These are phyloP conservation scores for Paraleonurus japonicus DNA, from an alignment of 257 asterid species.

Conservation along the genomic window DNA sequence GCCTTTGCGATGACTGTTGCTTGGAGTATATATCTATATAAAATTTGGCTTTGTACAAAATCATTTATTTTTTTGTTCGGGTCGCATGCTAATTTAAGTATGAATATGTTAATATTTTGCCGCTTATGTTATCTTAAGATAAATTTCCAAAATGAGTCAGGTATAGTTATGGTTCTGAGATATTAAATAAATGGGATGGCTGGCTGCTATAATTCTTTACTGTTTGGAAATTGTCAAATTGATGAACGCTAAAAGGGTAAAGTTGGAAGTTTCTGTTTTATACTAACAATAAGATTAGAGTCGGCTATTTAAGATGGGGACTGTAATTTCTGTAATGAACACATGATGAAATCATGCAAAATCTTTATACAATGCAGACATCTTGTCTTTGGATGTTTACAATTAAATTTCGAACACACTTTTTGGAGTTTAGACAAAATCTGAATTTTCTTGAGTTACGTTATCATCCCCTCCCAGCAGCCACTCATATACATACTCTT, in stretches of 20 bases:
- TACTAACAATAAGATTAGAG: background rate
- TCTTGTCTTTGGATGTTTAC: background rate
- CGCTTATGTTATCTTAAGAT: background rate
- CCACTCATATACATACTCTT: background rate
- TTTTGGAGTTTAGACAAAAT: background rate
- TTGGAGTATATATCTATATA: background rate
- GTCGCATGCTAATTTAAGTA: background rate
- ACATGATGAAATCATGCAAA: background rate
- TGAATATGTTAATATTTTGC: background rate
- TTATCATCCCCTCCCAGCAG: background rate
- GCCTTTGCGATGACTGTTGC: background rate
- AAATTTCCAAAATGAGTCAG: background rate
- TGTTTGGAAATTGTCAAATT: background rate
- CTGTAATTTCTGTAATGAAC: background rate
- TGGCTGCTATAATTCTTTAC: background rate
- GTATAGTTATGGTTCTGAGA: constrained; percentile 1
- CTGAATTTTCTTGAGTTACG: background rate
- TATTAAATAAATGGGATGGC: background rate
- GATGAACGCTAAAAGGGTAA: background rate
- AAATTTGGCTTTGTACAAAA: background rate
- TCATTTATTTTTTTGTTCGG: background rate
- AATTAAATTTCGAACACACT: background rate
- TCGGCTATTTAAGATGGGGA: background rate
- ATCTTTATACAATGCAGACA: background rate
- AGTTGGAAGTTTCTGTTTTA: background rate